Conservation (phyloP, 23 red algal species). For the Gracilariopsis chorda region DNA sequence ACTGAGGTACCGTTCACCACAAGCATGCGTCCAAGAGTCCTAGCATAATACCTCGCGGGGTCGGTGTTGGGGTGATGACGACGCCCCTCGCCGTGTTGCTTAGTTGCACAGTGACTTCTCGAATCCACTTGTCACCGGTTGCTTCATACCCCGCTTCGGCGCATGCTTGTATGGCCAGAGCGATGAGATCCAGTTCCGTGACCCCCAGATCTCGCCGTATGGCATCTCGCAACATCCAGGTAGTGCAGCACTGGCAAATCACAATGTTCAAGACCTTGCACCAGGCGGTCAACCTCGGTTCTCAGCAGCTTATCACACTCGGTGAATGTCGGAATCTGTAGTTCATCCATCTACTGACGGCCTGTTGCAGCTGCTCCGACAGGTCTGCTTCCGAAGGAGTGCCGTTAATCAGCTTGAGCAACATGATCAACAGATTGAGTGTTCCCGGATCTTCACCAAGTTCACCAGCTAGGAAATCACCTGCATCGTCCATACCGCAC, state of each 20-base stretch:
- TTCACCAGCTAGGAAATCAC: background rate
- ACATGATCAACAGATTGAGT: background rate
- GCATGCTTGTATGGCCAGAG: background rate
- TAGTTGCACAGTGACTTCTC: constrained; percentile 12
- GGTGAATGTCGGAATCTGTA: background rate
- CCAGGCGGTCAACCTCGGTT: background rate
- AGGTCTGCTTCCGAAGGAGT: background rate
- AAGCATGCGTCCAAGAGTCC: background rate
- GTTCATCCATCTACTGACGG: background rate
- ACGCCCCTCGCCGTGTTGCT: background rate
- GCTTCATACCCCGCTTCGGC: background rate
- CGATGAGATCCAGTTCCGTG: background rate
- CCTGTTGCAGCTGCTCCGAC: background rate
- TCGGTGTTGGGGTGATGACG: background rate
- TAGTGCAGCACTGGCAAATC: background rate
- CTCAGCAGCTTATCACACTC: background rate
- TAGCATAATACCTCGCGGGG: background rate
- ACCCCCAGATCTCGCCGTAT: background rate
- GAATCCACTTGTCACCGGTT: constrained; percentile 19
- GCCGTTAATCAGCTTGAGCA: background rate
- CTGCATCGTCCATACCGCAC: background rate
- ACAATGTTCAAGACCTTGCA: background rate
- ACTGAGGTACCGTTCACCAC: background rate
- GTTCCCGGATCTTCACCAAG: background rate
- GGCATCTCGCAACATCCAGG: background rate